Percentiles rank a stretch among this genome's conserved stretches.
These are phyloP conservation scores for Gaultheria prostrata DNA, from an alignment of 148 eudicot species.

Conservation along the genomic window DNA sequence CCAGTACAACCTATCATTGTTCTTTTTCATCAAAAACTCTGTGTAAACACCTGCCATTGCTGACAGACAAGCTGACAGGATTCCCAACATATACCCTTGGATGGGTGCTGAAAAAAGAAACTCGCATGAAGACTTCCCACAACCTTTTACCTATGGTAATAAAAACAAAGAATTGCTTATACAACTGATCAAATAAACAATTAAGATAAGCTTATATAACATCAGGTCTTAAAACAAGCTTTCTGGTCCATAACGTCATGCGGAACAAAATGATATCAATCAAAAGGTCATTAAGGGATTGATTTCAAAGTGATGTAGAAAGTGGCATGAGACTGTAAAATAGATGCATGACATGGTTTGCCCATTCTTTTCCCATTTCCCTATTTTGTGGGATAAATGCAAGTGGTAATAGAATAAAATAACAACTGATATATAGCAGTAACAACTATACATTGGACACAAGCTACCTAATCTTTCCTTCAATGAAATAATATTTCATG, in stretches of 20 bases:
- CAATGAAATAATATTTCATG: not conserved
- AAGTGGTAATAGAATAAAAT: not conserved
- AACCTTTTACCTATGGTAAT: constrained; percentile 68
- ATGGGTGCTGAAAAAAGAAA: constrained; percentile 91
- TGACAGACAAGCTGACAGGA: constrained; percentile 91
- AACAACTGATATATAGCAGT: not conserved
- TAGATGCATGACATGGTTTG: not conserved
- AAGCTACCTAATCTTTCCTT: constrained; percentile 2
- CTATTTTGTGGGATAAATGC: not conserved
- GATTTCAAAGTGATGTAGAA: not conserved
- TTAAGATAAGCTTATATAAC: not conserved
- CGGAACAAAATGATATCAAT: not conserved
- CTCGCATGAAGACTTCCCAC: constrained; percentile 87
- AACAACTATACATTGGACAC: not conserved
- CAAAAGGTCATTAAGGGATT: not conserved
- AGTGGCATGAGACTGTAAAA: not conserved
- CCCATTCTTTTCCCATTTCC: not conserved
- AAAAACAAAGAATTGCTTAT: not conserved
- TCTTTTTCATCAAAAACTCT: constrained; percentile 95
- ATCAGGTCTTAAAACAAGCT: constrained; percentile 4
- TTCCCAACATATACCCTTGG: constrained; percentile 87
- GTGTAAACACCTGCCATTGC: constrained; percentile 98
- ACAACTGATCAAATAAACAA: not conserved
- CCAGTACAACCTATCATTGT: constrained; percentile 92
- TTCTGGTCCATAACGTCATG: not conserved